Evolutionary conservation across 305 asterid species (phyloP).

Genomic region (Salvia sclarea): DNA sequence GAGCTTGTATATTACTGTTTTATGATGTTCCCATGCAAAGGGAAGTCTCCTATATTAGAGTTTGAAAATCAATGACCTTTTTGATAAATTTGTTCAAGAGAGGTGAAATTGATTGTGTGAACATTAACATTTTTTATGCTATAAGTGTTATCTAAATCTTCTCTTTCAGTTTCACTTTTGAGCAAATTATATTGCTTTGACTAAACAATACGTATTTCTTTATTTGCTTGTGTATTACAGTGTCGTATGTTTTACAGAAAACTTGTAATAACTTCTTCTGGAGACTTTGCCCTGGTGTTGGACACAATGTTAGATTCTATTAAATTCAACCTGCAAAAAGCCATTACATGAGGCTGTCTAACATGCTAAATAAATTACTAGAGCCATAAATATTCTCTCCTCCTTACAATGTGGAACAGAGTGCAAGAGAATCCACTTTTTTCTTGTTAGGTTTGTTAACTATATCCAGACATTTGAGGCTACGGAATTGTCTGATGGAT

Average conservation of each 20-base stretch:
- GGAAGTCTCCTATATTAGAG: neutral
- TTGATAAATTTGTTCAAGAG: slow-evolving; percentile 6
- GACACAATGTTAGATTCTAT: neutral
- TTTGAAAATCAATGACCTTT: neutral
- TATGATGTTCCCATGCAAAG: neutral
- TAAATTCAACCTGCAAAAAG: neutral
- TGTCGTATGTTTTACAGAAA: neutral
- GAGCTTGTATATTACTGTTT: neutral
- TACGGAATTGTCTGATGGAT: slow-evolving; percentile 1
- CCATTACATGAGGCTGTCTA: neutral
- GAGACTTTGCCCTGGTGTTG: neutral
- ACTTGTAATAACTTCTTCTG: neutral
- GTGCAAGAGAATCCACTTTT: neutral
- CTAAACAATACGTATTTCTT: neutral
- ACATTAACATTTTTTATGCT: neutral
- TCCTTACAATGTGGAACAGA: neutral
- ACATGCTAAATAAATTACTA: neutral
- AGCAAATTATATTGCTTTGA: neutral
- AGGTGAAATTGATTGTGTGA: neutral
- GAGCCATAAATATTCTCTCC: neutral
- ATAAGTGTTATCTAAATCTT: neutral
- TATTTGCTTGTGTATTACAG: neutral
- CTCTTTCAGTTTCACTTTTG: neutral
- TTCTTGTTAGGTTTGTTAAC: neutral
- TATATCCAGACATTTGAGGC: neutral